Percentiles rank a stretch among this genome's conserved stretches.
Conservation (phyloP, 2,329 filamentous ascomycete genomes). For the Neurospora sp. region DNA sequence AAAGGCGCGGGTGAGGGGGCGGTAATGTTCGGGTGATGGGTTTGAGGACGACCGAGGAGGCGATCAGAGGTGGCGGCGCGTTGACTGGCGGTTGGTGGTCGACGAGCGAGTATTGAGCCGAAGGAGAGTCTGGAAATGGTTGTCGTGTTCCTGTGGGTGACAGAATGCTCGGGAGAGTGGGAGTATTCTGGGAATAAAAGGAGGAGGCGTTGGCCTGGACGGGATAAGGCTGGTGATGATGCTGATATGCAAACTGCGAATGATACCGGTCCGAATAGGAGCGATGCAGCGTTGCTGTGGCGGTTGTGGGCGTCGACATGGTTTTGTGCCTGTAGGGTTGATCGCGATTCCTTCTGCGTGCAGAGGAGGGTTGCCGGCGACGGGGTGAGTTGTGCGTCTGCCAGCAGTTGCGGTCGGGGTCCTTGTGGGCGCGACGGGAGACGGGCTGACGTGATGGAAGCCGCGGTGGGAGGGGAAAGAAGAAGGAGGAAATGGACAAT, state of each 20-base stretch:
- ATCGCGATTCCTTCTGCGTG: constrained; percentile 3
- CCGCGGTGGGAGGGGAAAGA: not conserved
- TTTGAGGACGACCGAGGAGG: constrained; percentile 12
- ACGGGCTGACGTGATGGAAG: not conserved
- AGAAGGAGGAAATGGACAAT: not conserved
- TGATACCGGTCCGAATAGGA: constrained; percentile 44
- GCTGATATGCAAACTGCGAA: constrained; percentile 47
- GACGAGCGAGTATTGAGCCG: not conserved
- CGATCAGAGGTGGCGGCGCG: not conserved
- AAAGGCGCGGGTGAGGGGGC: not conserved
- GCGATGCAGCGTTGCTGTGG: constrained; percentile 61
- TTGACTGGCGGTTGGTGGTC: constrained; percentile 12
- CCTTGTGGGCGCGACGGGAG: not conserved
- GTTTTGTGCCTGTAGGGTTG: constrained; percentile 8
- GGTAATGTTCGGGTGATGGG: constrained; percentile 19
- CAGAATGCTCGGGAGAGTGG: not conserved
- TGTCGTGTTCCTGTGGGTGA: not conserved
- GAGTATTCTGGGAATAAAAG: constrained; percentile 7
- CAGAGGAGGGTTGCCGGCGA: constrained; percentile 8
- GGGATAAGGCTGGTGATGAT: constrained; percentile 39
- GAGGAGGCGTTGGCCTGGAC: constrained; percentile 30
- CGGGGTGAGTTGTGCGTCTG: constrained; percentile 6
- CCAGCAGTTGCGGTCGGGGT: not conserved
- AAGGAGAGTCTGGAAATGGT: constrained; percentile 26
- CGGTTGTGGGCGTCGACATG: constrained; percentile 78